Percentiles rank a stretch among this genome's conserved stretches.
Conservation (phyloP, 1,284 basidiomycete genomes). For the Pseudozyma tsukubaensis region DNA sequence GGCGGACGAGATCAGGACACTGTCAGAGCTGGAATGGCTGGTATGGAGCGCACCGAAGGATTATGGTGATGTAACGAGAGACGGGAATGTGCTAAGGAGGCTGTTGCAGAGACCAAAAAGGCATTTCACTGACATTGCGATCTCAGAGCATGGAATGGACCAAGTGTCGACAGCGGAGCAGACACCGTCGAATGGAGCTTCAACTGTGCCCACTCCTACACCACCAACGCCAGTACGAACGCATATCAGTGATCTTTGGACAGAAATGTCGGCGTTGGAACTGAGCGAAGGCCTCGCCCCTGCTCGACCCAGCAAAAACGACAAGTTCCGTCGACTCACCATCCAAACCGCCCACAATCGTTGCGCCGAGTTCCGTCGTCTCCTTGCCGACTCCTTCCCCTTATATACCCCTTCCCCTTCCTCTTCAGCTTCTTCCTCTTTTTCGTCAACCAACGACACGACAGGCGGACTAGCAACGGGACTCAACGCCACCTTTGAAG, state of each 20-base stretch:
- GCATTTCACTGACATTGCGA: slow-evolving; percentile 12
- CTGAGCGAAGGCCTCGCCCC: slow-evolving; percentile 41
- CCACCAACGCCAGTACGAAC: slow-evolving; percentile 4
- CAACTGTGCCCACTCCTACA: neutral
- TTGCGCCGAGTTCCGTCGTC: slow-evolving; percentile 17
- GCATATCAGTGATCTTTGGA: slow-evolving; percentile 30
- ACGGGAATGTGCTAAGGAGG: slow-evolving; percentile 48
- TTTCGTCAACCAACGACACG: neutral
- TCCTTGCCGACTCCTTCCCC: slow-evolving; percentile 35
- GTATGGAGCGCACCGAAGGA: slow-evolving; percentile 60
- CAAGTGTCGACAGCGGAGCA: too few species aligned
- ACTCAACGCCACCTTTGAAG: slow-evolving; percentile 29
- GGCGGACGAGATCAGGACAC: slow-evolving; percentile 57
- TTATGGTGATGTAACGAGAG: slow-evolving; percentile 56
- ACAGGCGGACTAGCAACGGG: slow-evolving; percentile 22
- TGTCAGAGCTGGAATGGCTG: slow-evolving; percentile 56
- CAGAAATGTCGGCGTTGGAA: slow-evolving; percentile 29
- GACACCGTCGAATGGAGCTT: neutral
- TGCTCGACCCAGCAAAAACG: slow-evolving; percentile 41
- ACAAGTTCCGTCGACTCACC: slow-evolving; percentile 39
- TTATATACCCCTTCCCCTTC: slow-evolving; percentile 7
- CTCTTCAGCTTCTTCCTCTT: neutral
- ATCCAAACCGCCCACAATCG: slow-evolving; percentile 37
- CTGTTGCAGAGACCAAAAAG: slow-evolving; percentile 41
- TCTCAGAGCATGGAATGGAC: too few species aligned